phyloP scores from a whole-genome alignment of 106 monocot species.

The Ottelia alismoides region DNA sequence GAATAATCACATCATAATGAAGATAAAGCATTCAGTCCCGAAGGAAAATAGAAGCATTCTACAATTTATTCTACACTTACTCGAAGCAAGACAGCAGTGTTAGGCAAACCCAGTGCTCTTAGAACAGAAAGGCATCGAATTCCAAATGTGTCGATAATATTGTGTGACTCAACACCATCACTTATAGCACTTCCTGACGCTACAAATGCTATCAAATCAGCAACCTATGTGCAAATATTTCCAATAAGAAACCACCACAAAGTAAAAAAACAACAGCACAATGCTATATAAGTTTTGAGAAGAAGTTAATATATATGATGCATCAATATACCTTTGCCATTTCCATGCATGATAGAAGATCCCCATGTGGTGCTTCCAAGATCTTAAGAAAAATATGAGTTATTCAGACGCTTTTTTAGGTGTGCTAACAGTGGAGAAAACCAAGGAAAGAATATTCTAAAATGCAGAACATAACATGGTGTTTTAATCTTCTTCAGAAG shows the following conservation, averaged over 20 bases:
- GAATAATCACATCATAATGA: no score
- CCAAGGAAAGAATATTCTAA: no score
- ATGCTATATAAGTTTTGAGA: background rate
- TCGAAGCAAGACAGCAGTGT: conserved; percentile 69
- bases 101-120: conserved; percentile 72
- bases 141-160: conserved; percentile 61
- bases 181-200: conserved; percentile 52
- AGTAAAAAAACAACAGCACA: background rate
- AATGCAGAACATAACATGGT: no score
- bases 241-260: background rate
- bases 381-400: no score
- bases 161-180: conserved; percentile 30
- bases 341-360: conserved; percentile 76
- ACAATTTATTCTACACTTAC: no score
- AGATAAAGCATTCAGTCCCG: no score
- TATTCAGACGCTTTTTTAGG: no score
- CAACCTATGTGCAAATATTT: conserved; percentile 35
- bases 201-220: conserved; percentile 78
- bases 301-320: background rate
- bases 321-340: conserved; percentile 80
- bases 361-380: conserved; percentile 84
- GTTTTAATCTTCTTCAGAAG: no score
- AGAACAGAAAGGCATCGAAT: conserved; percentile 68
- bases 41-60: conserved; percentile 2
- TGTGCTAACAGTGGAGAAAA: no score